phyloP scores from a whole-genome alignment of 2,329 filamentous ascomycete genomes.

The Cladosporium sp. region DNA sequence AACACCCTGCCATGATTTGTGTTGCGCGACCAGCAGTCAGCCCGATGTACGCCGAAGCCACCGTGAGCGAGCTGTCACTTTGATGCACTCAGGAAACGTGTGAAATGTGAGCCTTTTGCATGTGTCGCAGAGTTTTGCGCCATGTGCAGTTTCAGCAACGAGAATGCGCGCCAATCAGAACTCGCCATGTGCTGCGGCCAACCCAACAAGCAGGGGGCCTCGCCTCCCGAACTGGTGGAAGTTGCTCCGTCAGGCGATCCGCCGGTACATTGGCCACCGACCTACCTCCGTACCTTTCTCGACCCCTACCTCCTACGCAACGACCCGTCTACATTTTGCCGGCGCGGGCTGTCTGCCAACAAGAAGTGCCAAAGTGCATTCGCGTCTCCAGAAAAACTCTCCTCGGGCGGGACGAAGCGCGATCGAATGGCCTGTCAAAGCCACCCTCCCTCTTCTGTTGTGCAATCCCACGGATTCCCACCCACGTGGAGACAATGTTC shows the following conservation, averaged over 20 bases:
- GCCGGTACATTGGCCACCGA: not conserved
- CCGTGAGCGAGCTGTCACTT: constrained; percentile 4
- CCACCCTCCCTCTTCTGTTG: constrained; percentile 1
- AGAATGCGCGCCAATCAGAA: constrained; percentile 11
- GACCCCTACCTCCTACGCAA: not conserved
- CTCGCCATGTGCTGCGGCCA: not conserved
- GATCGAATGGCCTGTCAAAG: constrained; percentile 1
- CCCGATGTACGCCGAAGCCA: not conserved
- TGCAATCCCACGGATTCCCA: too few species aligned
- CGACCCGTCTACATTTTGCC: not conserved
- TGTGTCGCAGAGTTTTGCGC: not conserved
- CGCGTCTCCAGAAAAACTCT: not conserved
- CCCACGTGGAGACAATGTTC: constrained; percentile 8
- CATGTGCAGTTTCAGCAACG: constrained; percentile 2
- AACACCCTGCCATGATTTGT: not conserved
- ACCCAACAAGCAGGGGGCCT: constrained; percentile 3
- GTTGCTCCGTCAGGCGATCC: constrained; percentile 9
- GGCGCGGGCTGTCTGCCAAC: too few species aligned
- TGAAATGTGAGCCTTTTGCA: too few species aligned
- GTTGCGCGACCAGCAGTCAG: not conserved
- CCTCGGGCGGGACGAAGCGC: not conserved
- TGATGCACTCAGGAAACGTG: not conserved
- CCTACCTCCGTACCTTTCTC: too few species aligned
- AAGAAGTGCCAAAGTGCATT: not conserved
- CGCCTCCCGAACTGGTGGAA: constrained; percentile 4